Base-by-base conservation (phyloP, 192 early-diverging fungal genomes). In the Gonapodya sp. region DNA sequence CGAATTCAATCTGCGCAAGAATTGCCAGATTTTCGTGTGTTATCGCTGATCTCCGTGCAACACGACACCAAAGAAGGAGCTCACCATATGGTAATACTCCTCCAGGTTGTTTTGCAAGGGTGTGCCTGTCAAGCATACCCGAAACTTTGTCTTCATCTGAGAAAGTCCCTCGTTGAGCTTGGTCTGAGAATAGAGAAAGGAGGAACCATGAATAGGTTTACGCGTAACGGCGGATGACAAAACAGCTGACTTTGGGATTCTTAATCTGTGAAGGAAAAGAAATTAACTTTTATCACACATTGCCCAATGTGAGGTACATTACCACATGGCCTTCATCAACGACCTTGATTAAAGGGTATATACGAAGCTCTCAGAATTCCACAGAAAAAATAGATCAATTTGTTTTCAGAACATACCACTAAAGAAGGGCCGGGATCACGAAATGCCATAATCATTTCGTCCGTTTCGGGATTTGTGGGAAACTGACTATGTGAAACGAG, bases 101-200 rank as follows among this genome's bases (percentile, higher is more conserved):
- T 86, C 87, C 33, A 97, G 81, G 36, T 91, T 89, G 81, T 97
- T 97, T 81, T 97, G 95, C 35, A 97, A 85, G 0, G 95, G 95
- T 36, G 89, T 92, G 0, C 95, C 95, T 0, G 95, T 96, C 80
- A 97, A 81, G 73, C 91, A 92, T 31, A 97, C 83, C 36, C 94
- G 85, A 1, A 88, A 87, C 1, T 78, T 84, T 0, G 93, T 94
- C 35, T 85, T 31, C 0, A 96, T 80, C 35, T 80, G 30, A 33
- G 83, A 85, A 14, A 89, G 73, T 30, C 79, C 73, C 32, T 24
- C 1, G 1, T 78, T 73, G 24, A 79, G 81, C n/a, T 73, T 35
- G 18, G 83, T n/a, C 46, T 64, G 8, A 64, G 8, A 24, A 16
- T 8, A 64, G 8, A 64, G 46, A 64, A 64, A 16, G 46, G 46